Evolutionary conservation across 2,329 filamentous ascomycete species (phyloP), one percentile per base, ranked within the genome.

Genomic region (Scytalidium lignicola): DNA sequence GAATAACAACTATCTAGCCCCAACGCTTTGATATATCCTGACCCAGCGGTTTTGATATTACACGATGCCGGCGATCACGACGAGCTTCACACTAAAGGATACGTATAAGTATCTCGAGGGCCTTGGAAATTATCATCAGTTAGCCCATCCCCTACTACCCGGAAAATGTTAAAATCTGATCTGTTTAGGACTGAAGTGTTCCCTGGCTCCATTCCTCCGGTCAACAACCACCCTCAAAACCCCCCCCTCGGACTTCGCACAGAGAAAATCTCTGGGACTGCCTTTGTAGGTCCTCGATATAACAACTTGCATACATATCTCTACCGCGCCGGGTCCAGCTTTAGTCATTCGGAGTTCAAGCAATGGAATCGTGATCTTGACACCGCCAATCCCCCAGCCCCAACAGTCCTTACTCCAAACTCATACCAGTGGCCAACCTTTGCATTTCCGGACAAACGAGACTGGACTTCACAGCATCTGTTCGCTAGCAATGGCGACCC

Each of bases 221-320:
- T 26, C 23, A 26, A 85, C 41, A 95, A 95, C 73, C 89, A 87
- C 1, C 89, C 90, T 0, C 89, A 93, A 64, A 89, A 90, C 63
- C 83, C 83, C 0, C 78, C 87, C 0, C 80, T 83, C 56, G 89
- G 89, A 1, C 80, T 95, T 22, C 93, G 93, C 69, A 82, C 88
- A 22, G 90, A 95, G 70, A 86, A 87, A 71, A 75, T 88, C 42
- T 87, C 84, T 0, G 85, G 84, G 8, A 86, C 83, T 1, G 75
- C 85, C 21, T 88, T 88, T 62, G 88, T 84, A 3, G 82, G 83
- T 1, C 83, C 84, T 0, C 74, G 85, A 22, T 73, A 80, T 62
- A 78, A 85, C 50, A 88, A 86, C 67, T 80, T 80, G 62, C 84
- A 88, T 64, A 76, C 83, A 29, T 88, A 84, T 83, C 74, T 88